Base-by-base conservation (phyloP, 1,284 basidiomycete genomes). In the Irpex sp. region DNA sequence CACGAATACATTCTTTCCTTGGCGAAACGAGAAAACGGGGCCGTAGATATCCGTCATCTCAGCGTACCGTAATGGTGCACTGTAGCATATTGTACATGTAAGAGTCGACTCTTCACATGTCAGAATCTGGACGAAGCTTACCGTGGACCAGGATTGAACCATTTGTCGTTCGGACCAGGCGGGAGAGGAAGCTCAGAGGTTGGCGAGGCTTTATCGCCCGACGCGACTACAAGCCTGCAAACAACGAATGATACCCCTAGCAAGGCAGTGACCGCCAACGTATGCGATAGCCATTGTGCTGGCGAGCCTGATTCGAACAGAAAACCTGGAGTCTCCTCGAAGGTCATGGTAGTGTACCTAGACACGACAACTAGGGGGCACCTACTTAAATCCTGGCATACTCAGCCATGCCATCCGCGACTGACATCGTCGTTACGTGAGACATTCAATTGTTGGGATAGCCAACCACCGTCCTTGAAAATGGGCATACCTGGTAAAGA, bases 41-140 rank as follows among this genome's bases (percentile, higher is more conserved):
- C 77, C 78, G 64, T 80, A 81, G 60, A 71, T 60, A 44, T 76
- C 66, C 15, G 77, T 73, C 77, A 76, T 77, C 51, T 77, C 70
- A 9, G 62, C 60, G 31, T 56, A 61, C 5, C 52, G 60, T 34
- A 57, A 13, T 11, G 64, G 64, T 19, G 62, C 62, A 7, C 64
- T 65, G 38, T 34, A 11, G 11, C 11, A 47, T 47, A n/a, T 13
- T 13, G n/a, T 47, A 47, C 15, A 8, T 13, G 9, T 31, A 49
- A 19, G 7, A 6, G 7, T n/a, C n/a, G 52, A 7, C 9, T 57
- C 5, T 17, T 3, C 9, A 17, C 1, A 49, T 34, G 47, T 4
- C 21, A 47, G 48, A 8, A 17, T 26, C 21, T 38, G 57, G 38
- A n/a, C 19, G 37, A 48, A 17, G 47, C 65, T 38, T 51, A 66